phyloP scores from a whole-genome alignment of 495 filamentous ascomycete genomes.

The Chaetomidium leptoderma region DNA sequence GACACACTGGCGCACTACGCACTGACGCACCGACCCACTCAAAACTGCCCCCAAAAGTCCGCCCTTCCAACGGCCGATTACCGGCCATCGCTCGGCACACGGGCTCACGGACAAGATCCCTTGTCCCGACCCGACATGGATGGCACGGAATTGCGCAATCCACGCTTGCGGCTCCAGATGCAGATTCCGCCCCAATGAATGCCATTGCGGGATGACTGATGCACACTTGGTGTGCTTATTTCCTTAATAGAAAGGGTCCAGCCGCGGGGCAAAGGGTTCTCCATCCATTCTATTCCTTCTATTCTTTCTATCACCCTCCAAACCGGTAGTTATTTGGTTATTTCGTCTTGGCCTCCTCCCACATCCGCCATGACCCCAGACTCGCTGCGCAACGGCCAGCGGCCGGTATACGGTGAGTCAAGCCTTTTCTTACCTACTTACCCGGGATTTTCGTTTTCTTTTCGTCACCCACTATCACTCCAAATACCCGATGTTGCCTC shows the following conservation, averaged over 20 bases:
- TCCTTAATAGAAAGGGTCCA: background rate
- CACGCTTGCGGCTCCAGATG: constrained; percentile 26
- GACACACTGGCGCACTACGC: no score
- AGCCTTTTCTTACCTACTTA: background rate
- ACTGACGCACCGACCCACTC: constrained; percentile 3
- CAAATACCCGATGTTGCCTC: background rate
- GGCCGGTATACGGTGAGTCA: constrained; percentile 42
- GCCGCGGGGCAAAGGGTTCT: background rate
- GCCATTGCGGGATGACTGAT: background rate
- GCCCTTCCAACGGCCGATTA: constrained; percentile 25
- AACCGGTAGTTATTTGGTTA: background rate
- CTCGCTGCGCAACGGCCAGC: constrained; percentile 13
- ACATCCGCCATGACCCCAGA: constrained; percentile 17
- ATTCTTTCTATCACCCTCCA: background rate
- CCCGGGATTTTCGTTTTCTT: background rate
- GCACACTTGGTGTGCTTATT: background rate
- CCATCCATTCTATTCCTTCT: background rate
- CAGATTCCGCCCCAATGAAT: constrained; percentile 8
- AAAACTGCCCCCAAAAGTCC: no score
- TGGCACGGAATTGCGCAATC: constrained; percentile 33
- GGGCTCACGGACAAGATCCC: no score
- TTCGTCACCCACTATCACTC: background rate
- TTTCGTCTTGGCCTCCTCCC: background rate
- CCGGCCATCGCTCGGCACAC: constrained; percentile 19
- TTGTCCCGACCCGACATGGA: background rate